Evolutionary conservation across 2,329 filamentous ascomycete species (phyloP).

Genomic region (Aspergillus fumigatiaffinis): DNA sequence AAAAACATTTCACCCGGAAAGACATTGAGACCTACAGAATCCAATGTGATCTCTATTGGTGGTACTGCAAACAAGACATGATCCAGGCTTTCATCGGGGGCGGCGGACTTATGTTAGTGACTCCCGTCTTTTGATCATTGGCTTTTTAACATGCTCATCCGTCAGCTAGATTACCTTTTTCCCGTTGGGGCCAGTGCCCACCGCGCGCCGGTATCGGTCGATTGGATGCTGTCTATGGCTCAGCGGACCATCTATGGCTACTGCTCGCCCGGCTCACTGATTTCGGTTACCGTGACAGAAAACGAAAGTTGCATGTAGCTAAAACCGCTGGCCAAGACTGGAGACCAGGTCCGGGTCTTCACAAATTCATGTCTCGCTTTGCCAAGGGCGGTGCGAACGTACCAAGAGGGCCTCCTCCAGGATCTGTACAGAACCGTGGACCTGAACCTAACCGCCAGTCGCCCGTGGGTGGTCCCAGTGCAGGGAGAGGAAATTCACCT

Average conservation of each 20-base stretch:
- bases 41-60: slow-evolving; percentile 87
- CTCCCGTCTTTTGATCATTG: not conserved
- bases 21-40: slow-evolving; percentile 80
- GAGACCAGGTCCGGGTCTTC: slow-evolving; percentile 51
- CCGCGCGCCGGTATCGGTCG: slow-evolving; percentile 77
- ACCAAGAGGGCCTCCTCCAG: slow-evolving; percentile 9
- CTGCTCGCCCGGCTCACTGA: slow-evolving; percentile 74
- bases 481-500: slow-evolving; percentile 20
- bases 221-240: slow-evolving; percentile 76
- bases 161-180: slow-evolving; percentile 66
- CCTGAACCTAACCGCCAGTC: slow-evolving; percentile 9
- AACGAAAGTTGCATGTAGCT: slow-evolving; percentile 69
- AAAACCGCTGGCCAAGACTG: slow-evolving; percentile 56
- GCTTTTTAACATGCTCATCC: slow-evolving; percentile 16
- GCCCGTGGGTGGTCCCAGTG: slow-evolving; percentile 6
- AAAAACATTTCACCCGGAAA: slow-evolving; percentile 40
- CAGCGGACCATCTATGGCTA: slow-evolving; percentile 81
- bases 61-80: slow-evolving; percentile 90
- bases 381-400: slow-evolving; percentile 8
- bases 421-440: slow-evolving; percentile 12
- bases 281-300: slow-evolving; percentile 73
- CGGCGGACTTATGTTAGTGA: slow-evolving; percentile 74
- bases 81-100: slow-evolving; percentile 89
- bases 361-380: slow-evolving; percentile 34
- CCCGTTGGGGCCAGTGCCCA: slow-evolving; percentile 79